Base-by-base conservation (phyloP, 495 filamentous ascomycete species). In the Halenospora varia region DNA sequence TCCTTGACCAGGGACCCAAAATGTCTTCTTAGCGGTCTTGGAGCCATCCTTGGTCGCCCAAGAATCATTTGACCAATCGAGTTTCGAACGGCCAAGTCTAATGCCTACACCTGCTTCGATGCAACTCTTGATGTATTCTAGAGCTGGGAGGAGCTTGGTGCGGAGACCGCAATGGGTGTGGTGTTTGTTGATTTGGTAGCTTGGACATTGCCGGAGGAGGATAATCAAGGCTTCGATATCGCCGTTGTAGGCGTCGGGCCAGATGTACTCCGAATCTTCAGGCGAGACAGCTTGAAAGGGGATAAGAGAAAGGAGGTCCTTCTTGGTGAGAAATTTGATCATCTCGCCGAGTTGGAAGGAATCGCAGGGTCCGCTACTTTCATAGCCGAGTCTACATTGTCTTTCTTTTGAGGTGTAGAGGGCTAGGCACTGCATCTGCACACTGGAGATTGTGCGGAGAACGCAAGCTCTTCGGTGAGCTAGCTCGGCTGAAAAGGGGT, bases 341-440 rank as follows among this genome's bases (percentile, higher is more conserved):
- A 91, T 90, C 71, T 95, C 88, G 15, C 91, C 91, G 0, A 95
- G 77, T 63, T 96, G 89, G 68, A 89, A 96, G 3, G 86, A 83
- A 70, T 96, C 91, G 68, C 91, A 96, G 58, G 87, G 81, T 15
- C 78, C 73, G 40, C 82, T 87, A 35, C 85, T 85, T 56, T 86
- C 87, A 65, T 93, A 90, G 40, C 88, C 88, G 0, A 88, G 80
- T 53, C 83, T 85, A 69, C 91, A 96, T 64, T 92, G 86, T 19
- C 73, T 63, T 41, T 80, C 71, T 17, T 70, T 66, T 11, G 82
- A 85, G 3, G 75, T 77, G 69, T 92, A 96, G 0, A 86, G 73
- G 11, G 75, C 68, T 10, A 94, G 70, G 60, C 93, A 93, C 63
- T 92, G 81, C 0, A 77, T 76, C 63, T 87, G 89, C 0, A 95